Evolutionary conservation across 2,329 filamentous ascomycete species (phyloP), one percentile per base, ranked within the genome.

Genomic region (Leptographium lundbergii): DNA sequence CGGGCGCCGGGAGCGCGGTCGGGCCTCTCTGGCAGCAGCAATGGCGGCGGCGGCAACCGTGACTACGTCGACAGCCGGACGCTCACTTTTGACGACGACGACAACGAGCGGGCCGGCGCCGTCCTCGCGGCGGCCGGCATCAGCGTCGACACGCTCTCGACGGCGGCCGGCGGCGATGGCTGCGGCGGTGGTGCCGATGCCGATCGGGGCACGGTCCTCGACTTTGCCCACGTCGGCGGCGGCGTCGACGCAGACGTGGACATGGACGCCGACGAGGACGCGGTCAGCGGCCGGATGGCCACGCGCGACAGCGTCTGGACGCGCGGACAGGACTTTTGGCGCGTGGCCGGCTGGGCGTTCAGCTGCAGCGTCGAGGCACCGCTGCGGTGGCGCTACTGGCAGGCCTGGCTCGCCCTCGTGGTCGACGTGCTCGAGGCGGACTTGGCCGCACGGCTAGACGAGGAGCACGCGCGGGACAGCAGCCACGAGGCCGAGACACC

Each of bases 321-420:
- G 19, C 80, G 82, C n/a, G 88, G 87, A 0, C 84, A 88, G 61
- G 89, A 95, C 68, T 95, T 97, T 66, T 99, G 94, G 90, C 81
- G 85, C 50, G 81, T 89, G 0, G 80, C 94, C 0, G 94, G 92
- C 4, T 97, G 94, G 94, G 87, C 89, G 0, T 91, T 97, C 70
- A 94, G 92, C 68, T 97, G 92, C 73, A 91, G 89, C 57, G 79
- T 87, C 1, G 70, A 80, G 36, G 78, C 92, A 65, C 84, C 84
- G 1, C 78, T 81, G 48, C 80, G 92, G 24, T 97, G 94, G 92
- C 79, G 77, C 56, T 80, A 85, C 67, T 97, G 91, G 91, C 84
- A 80, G 65, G 72, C 82, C 9, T 96, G 90, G 88, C 75, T 97
- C 17, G 81, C 85, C 39, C 85, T 87, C 62, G 87, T 96, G 78